A percentile compares a stretch with the other conserved stretches of the same genome.
Evolutionary conservation across 2,329 filamentous ascomycete species (phyloP).

Genomic region (Stemphylium beticola): DNA sequence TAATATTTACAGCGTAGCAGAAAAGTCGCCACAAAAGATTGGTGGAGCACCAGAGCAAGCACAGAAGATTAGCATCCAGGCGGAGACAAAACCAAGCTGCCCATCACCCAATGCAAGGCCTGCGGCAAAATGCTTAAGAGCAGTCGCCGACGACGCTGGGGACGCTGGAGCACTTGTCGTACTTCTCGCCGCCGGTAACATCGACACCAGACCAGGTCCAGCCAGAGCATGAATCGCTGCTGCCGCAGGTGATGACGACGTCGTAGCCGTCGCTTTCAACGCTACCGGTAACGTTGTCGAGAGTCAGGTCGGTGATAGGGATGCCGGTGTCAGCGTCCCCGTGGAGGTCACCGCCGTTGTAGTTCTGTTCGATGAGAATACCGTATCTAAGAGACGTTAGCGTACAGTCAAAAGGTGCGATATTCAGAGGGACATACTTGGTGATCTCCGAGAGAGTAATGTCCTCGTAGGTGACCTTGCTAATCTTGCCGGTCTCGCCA

Average conservation of each 20-base stretch:
- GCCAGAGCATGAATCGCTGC: slow-evolving; percentile 53
- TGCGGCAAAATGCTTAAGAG: slow-evolving; percentile 9
- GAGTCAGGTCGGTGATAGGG: slow-evolving; percentile 52
- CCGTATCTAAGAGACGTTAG: slow-evolving; percentile 44
- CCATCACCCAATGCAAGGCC: not conserved
- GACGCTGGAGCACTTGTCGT: slow-evolving; percentile 42
- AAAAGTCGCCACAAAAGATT: not conserved
- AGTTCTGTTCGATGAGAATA: slow-evolving; percentile 60
- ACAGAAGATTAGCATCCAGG: not conserved
- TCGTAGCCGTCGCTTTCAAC: slow-evolving; percentile 52
- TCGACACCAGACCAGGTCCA: slow-evolving; percentile 61
- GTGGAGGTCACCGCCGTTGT: slow-evolving; percentile 54
- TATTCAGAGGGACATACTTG: slow-evolving; percentile 19
- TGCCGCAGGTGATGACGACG: slow-evolving; percentile 61
- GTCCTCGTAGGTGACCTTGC: slow-evolving; percentile 54
- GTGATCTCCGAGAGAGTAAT: slow-evolving; percentile 54
- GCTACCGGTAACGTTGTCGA: slow-evolving; percentile 48
- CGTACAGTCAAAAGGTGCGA: not conserved
- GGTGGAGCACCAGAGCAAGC: not conserved
- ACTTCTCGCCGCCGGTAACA: slow-evolving; percentile 48
- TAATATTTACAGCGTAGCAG: slow-evolving; percentile 1
- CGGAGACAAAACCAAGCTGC: not conserved
- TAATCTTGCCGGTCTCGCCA: slow-evolving; percentile 59
- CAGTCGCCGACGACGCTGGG: slow-evolving; percentile 33
- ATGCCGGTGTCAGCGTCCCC: slow-evolving; percentile 55